These are phyloP conservation scores for Austroboletus novae-zelandiae DNA, from an alignment of 1,284 basidiomycete genomes.

Conservation along the genomic window DNA sequence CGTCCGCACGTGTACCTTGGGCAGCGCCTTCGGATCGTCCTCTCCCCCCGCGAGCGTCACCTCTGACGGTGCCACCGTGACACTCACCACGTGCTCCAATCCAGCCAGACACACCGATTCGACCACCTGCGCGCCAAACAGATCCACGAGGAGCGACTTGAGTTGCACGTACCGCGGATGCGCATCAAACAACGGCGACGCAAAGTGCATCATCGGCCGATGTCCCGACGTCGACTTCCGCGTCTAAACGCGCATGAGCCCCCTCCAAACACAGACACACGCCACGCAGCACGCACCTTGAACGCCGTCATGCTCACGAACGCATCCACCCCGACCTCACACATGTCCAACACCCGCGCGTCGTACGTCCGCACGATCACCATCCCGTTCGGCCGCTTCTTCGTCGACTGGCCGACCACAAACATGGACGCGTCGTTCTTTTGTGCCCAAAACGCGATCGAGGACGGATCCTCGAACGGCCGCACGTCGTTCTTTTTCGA, in stretches of 20 bases:
- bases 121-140: constrained; percentile 87
- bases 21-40: constrained; percentile 52
- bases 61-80: constrained; percentile 74
- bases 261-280: neutral
- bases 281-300: constrained; percentile 55
- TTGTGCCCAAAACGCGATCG: constrained; percentile 88
- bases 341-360: constrained; percentile 87
- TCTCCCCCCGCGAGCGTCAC: constrained; percentile 40
- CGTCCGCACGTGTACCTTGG: constrained; percentile 85
- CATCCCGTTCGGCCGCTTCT: constrained; percentile 91
- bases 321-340: constrained; percentile 86
- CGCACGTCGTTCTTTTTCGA: constrained; percentile 92
- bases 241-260: constrained; percentile 45
- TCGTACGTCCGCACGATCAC: constrained; percentile 90
- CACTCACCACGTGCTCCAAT: constrained; percentile 89
- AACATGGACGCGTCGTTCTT: constrained; percentile 98
- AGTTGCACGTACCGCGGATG: constrained; percentile 90
- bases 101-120: constrained; percentile 83
- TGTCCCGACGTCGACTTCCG: constrained; percentile 89
- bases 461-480: constrained; percentile 86
- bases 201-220: constrained; percentile 93
- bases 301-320: constrained; percentile 80
- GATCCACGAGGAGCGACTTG: constrained; percentile 88
- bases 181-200: constrained; percentile 88
- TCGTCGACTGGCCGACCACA: constrained; percentile 87